These are phyloP conservation scores for Geoglossum glabrum DNA, from an alignment of 495 filamentous ascomycete species.

Conservation along the genomic window DNA sequence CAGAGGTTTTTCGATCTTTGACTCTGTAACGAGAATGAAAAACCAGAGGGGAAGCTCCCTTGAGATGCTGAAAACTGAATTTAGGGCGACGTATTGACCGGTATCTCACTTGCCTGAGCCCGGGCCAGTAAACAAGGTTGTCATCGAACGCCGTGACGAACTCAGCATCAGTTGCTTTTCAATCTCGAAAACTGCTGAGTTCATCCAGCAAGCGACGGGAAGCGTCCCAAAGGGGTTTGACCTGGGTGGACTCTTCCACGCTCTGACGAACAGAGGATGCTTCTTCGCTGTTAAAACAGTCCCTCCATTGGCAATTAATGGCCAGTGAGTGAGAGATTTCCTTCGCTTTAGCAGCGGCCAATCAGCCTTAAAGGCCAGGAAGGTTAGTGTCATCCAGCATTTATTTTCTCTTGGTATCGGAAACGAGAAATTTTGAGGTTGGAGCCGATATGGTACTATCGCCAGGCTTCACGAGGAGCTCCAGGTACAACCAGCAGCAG, in stretches of 20 bases:
- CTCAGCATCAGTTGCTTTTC: no score
- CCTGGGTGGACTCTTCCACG: no score
- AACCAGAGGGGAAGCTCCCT: background rate
- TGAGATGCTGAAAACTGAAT: background rate
- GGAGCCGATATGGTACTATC: no score
- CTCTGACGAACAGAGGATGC: no score
- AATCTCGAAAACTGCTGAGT: no score
- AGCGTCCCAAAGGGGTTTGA: no score
- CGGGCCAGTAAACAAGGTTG: background rate
- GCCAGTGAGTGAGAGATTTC: no score
- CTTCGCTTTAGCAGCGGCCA: no score
- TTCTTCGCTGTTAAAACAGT: no score
- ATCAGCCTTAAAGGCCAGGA: background rate
- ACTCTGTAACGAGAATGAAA: background rate
- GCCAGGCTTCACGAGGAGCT: background rate
- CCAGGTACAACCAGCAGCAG: background rate
- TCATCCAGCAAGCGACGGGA: no score
- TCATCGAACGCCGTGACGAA: no score
- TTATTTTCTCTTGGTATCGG: background rate
- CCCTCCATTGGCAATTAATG: no score
- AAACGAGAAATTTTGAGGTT: background rate
- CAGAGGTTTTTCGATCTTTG: background rate
- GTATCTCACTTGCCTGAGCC: background rate
- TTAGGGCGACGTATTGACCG: background rate
- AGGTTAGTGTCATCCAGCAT: background rate